Evolutionary conservation across 768 basidiomycete species (phyloP), one percentile per base, ranked within the genome.

Genomic region (Tremella mesenterica): DNA sequence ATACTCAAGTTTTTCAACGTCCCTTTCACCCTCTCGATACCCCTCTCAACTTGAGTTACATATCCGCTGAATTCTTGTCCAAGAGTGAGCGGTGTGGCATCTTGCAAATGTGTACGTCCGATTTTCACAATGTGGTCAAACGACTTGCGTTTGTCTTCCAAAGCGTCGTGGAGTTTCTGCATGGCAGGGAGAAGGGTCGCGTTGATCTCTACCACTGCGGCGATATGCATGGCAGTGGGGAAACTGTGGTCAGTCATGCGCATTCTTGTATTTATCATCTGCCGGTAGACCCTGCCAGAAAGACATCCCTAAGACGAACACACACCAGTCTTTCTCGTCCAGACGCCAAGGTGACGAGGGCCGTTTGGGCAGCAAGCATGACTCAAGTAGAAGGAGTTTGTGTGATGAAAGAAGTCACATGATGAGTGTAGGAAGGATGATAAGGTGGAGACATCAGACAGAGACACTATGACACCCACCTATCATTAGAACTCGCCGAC

Each of bases 41-140:
- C 88, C 73, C 93, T 91, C 18, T 84, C 78, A 52, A 97, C 73
- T 75, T 99, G 95, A 71, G 91, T 87, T 16, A 91, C 95, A 75
- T 99, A 99, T 30, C 95, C 95, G 53, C 86, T 88, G 76, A 99
- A 97, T 76, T 99, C 95, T 77, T 97, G 95, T 14, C 95, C 95
- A 34, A 99, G 83, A 14, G 95, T 96, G 61, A 99, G 76, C 12
- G 95, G 95, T 0, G 95, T 97, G 2, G 95, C 95, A 74, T 99
- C 95, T 85, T 95, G 70, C 54, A 99, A 76, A 75, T 99, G 95
- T 4, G 95, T 99, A 39, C 95, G 85, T 33, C 95, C 95, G 66
- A 99, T 99, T 75, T 99, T 99, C 74, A 97, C 89, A 67, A 99
- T 97, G 68, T 85, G 76, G 27, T 85, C 83, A 70, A 97, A 99